These are phyloP conservation scores for Cercospora nicotianae DNA, from an alignment of 2,329 filamentous ascomycete genomes.

Conservation along the genomic window DNA sequence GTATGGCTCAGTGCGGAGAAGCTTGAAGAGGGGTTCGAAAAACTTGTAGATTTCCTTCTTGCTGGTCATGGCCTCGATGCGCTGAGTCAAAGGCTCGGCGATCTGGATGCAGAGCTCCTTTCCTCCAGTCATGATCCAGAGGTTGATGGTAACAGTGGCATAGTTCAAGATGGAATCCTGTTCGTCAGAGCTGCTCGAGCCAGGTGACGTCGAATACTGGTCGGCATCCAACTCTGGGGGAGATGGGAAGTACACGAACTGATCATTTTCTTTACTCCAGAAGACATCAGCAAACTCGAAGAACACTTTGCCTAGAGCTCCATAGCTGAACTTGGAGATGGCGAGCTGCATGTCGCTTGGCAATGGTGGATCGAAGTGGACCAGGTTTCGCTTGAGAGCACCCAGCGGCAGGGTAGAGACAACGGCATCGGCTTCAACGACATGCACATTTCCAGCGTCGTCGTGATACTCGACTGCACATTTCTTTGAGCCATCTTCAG, in stretches of 20 bases:
- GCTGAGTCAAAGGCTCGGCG: slow-evolving; percentile 48
- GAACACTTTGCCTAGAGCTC: slow-evolving; percentile 48
- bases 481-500: slow-evolving; percentile 31
- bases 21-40: slow-evolving; percentile 48
- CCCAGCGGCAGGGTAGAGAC: slow-evolving; percentile 45
- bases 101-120: slow-evolving; percentile 49
- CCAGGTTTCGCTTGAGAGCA: slow-evolving; percentile 43
- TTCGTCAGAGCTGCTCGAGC: slow-evolving; percentile 36
- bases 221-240: slow-evolving; percentile 35
- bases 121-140: slow-evolving; percentile 47
- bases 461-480: slow-evolving; percentile 34
- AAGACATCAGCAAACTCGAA: slow-evolving; percentile 48
- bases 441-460: slow-evolving; percentile 28
- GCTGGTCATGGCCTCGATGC: slow-evolving; percentile 46
- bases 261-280: slow-evolving; percentile 50
- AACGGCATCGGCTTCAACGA: slow-evolving; percentile 42
- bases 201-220: slow-evolving; percentile 29
- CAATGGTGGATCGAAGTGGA: slow-evolving; percentile 43
- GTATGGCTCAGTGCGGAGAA: slow-evolving; percentile 47
- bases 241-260: slow-evolving; percentile 48
- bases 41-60: slow-evolving; percentile 43
- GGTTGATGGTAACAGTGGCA: slow-evolving; percentile 47
- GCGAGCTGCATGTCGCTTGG: slow-evolving; percentile 42
- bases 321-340: slow-evolving; percentile 44
- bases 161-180: slow-evolving; percentile 45